Percentiles rank a stretch among this genome's conserved stretches.
Evolutionary conservation across 208 protist species (phyloP).

Genomic region (Leishmania braziliensis): DNA sequence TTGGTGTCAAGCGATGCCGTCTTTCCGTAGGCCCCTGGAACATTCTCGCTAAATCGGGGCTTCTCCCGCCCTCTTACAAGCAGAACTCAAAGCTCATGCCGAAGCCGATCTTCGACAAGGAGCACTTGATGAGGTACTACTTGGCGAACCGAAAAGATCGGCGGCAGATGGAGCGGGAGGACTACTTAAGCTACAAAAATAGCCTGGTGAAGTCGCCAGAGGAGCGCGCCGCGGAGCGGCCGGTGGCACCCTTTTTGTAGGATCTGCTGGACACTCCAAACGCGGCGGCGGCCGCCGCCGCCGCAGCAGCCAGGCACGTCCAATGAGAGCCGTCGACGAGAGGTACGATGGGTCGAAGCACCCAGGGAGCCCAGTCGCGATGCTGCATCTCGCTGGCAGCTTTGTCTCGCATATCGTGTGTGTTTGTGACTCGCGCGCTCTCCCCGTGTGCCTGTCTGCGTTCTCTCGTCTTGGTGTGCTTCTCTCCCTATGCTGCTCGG

Average conservation of each 20-base stretch:
- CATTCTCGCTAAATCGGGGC: conserved; percentile 83
- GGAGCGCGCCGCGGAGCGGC: conserved; percentile 73
- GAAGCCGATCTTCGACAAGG: conserved; percentile 92
- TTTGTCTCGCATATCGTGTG: background rate
- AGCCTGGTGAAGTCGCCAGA: conserved; percentile 83
- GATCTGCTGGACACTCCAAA: too few relatives aligned
- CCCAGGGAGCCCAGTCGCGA: background rate
- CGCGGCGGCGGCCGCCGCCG: background rate
- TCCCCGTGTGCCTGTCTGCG: background rate
- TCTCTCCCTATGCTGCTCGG: background rate
- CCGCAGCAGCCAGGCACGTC: background rate
- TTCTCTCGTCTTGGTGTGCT: background rate
- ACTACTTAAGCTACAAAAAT: conserved; percentile 90
- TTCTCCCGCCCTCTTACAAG: conserved; percentile 82
- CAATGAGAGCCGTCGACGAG: background rate
- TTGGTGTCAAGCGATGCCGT: conserved; percentile 88
- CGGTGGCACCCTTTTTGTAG: conserved; percentile 81
- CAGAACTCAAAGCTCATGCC: conserved; percentile 91
- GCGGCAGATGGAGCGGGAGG: conserved; percentile 53
- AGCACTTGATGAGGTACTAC: conserved; percentile 90
- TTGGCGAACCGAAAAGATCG: conserved; percentile 84
- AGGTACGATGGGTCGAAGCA: background rate
- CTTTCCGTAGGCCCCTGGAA: conserved; percentile 84
- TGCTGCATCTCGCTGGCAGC: background rate
- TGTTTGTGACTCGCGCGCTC: background rate